Conservation (phyloP, 129 eudicot genomes). For the Saposhnikovia divaricata region DNA sequence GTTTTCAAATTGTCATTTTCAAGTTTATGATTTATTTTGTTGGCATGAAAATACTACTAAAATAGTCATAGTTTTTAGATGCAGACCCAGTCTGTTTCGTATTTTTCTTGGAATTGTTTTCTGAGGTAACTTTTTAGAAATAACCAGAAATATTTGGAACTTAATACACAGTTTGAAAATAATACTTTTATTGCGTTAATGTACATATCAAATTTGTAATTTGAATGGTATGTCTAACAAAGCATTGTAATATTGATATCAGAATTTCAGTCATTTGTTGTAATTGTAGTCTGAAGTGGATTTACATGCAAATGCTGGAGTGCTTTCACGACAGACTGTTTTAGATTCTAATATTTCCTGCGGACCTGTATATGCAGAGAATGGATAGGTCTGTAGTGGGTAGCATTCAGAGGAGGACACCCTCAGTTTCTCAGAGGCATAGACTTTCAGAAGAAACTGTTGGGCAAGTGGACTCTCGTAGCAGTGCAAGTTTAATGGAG, state of each 20-base stretch:
- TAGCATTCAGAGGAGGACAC: constrained; percentile 37
- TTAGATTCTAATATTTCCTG: background rate
- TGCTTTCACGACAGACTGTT: background rate
- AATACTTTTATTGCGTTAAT: background rate
- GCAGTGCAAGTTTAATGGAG: constrained; percentile 91
- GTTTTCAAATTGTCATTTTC: constrained; percentile 11
- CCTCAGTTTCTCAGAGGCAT: constrained; percentile 36
- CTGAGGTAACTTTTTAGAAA: background rate
- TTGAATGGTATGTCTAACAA: background rate
- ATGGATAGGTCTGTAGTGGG: constrained; percentile 73
- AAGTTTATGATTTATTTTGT: background rate
- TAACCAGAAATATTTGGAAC: background rate
- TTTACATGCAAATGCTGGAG: background rate
- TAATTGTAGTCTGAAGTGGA: background rate
- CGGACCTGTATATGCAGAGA: constrained; percentile 33
- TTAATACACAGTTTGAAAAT: background rate
- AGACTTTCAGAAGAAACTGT: constrained; percentile 40
- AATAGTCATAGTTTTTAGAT: background rate
- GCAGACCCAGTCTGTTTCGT: background rate
- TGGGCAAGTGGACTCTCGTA: constrained; percentile 50
- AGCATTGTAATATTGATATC: background rate
- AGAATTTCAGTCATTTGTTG: background rate
- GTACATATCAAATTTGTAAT: background rate
- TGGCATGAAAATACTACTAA: constrained; percentile 1
- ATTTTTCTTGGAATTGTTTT: background rate